Evolutionary conservation across 1,284 basidiomycete species (phyloP).

Genomic region (Singerocomus inundabilis): DNA sequence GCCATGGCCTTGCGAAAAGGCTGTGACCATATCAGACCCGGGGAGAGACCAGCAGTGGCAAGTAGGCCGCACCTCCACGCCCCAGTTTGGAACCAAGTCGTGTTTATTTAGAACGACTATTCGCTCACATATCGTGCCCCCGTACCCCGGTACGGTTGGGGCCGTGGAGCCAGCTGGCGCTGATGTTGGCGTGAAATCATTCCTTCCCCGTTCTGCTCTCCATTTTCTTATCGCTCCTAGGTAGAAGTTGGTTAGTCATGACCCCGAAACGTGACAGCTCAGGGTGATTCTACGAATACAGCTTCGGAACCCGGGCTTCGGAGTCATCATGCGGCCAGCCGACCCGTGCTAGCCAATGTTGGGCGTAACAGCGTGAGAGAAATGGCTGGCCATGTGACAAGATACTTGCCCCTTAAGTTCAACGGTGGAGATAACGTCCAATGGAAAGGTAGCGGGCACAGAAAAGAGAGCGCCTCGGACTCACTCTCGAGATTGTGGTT

Average conservation of each 20-base stretch:
- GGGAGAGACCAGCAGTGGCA: constrained; percentile 6
- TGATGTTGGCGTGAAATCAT: constrained; percentile 39
- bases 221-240: constrained; percentile 62
- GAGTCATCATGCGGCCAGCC: constrained; percentile 13
- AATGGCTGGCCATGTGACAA: constrained; percentile 3
- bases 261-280: constrained; percentile 16
- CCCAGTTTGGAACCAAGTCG: constrained; percentile 85
- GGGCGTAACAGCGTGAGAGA: constrained; percentile 25
- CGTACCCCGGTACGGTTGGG: constrained; percentile 19
- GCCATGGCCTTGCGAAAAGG: constrained; percentile 71
- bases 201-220: constrained; percentile 59
- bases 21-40: constrained; percentile 37
- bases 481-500: constrained; percentile 85
- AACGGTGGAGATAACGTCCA: constrained; percentile 5
- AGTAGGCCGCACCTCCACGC: constrained; percentile 66
- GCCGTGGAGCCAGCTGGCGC: constrained; percentile 4
- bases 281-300: constrained; percentile 6
- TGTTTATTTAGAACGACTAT: constrained; percentile 93
- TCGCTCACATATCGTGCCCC: constrained; percentile 63
- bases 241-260: constrained; percentile 21
- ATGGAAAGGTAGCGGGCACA: not conserved
- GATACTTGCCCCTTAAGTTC: not conserved
- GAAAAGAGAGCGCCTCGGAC: constrained; percentile 15
- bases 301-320: constrained; percentile 11
- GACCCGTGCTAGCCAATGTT: constrained; percentile 9